Conservation (phyloP, 2,329 filamentous ascomycete genomes). For the Nemania serpens region DNA sequence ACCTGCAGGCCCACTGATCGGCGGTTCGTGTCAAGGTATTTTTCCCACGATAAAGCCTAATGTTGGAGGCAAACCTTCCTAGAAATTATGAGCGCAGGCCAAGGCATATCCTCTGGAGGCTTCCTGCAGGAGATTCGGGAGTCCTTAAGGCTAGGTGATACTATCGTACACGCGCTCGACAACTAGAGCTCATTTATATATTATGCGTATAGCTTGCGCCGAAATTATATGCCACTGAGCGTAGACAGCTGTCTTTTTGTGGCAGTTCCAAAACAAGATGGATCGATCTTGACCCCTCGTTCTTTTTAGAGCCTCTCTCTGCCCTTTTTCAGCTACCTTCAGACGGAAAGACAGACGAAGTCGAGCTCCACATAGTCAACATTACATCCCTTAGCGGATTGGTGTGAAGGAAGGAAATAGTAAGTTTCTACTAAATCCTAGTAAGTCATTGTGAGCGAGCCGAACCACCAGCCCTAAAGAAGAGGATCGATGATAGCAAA, state of each 20-base stretch:
- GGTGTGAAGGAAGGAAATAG: background rate
- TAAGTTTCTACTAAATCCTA: background rate
- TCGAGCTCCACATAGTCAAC: background rate
- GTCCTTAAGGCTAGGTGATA: background rate
- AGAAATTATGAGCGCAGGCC: background rate
- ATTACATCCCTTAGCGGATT: background rate
- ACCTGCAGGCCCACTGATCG: background rate
- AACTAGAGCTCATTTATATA: background rate
- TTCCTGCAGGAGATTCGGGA: conserved; percentile 1
- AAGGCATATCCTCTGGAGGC: conserved; percentile 6
- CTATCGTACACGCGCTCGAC: background rate
- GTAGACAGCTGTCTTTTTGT: background rate
- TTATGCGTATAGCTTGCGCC: background rate
- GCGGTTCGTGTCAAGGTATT: background rate
- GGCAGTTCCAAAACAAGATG: background rate
- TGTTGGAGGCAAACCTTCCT: conserved; percentile 2
- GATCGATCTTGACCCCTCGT: background rate
- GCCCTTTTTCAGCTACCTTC: background rate
- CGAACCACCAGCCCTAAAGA: background rate
- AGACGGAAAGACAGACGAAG: background rate
- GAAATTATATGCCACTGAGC: background rate
- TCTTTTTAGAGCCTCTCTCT: background rate
- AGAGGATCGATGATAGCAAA: background rate
- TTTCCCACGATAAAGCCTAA: conserved; percentile 16
- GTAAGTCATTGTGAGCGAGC: conserved; percentile 2